Evolutionary conservation across 345 rosid species (phyloP).

Genomic region (Trapa incisa): DNA sequence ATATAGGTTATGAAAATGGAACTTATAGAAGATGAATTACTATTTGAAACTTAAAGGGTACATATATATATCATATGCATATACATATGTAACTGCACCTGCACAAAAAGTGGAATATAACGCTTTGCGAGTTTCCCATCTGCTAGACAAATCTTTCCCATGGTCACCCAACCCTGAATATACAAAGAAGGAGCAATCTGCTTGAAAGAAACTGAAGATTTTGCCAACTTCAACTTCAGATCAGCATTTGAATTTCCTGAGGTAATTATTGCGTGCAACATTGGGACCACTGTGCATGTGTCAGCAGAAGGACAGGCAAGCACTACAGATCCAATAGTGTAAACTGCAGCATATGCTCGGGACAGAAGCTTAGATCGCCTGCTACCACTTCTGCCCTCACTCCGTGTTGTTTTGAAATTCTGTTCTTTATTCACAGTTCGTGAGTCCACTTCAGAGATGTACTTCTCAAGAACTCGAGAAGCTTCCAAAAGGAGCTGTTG

Average conservation of each 20-base stretch:
- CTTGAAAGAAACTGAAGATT: slow-evolving; percentile 41
- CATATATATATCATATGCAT: not conserved
- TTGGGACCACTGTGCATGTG: slow-evolving; percentile 44
- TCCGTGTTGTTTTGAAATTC: slow-evolving; percentile 55
- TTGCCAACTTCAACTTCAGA: slow-evolving; percentile 46
- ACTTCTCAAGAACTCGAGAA: slow-evolving; percentile 45
- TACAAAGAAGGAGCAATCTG: slow-evolving; percentile 56
- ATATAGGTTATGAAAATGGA: not conserved
- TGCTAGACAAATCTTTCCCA: slow-evolving; percentile 89
- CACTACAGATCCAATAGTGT: slow-evolving; percentile 69
- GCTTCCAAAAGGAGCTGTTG: slow-evolving; percentile 54
- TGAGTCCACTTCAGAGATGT: slow-evolving; percentile 27
- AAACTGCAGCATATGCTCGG: slow-evolving; percentile 54
- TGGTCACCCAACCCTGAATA: slow-evolving; percentile 76
- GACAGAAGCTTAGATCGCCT: slow-evolving; percentile 30
- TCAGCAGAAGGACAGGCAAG: slow-evolving; percentile 64
- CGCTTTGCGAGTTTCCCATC: slow-evolving; percentile 81
- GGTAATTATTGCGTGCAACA: slow-evolving; percentile 64
- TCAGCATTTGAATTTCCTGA: slow-evolving; percentile 41
- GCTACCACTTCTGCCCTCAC: slow-evolving; percentile 38
- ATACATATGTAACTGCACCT: slow-evolving; percentile 26
- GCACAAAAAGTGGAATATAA: slow-evolving; percentile 80
- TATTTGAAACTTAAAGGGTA: not conserved
- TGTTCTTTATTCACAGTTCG: slow-evolving; percentile 21
- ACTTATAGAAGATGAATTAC: not conserved